Evolutionary conservation across 192 early-diverging fungal species (phyloP).

Genomic region (Coemansia sp.): DNA sequence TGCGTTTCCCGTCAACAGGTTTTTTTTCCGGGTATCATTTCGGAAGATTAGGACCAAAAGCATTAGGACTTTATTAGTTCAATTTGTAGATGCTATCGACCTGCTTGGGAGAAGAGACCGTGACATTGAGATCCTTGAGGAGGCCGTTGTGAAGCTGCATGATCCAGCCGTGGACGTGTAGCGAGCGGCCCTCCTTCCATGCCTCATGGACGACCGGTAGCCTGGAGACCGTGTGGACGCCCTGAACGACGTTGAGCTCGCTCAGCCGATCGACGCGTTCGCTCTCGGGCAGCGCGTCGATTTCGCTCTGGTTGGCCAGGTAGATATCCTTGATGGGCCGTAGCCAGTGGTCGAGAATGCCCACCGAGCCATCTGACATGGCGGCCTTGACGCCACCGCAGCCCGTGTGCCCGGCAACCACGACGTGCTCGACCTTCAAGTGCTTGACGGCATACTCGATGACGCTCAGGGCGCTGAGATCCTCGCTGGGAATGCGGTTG

Average conservation of each 20-base stretch:
- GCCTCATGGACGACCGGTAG: slow-evolving; percentile 81
- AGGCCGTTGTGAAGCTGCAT: slow-evolving; percentile 64
- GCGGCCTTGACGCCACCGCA: slow-evolving; percentile 73
- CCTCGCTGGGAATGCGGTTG: slow-evolving; percentile 80
- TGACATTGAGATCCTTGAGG: slow-evolving; percentile 46
- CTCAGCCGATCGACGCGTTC: slow-evolving; percentile 57
- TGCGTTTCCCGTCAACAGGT: too few relatives aligned
- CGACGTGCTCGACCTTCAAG: slow-evolving; percentile 88
- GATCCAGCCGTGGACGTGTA: slow-evolving; percentile 74
- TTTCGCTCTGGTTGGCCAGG: slow-evolving; percentile 54
- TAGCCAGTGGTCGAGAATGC: slow-evolving; percentile 90
- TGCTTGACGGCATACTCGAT: slow-evolving; percentile 92
- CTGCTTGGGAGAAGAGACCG: slow-evolving; percentile 28
- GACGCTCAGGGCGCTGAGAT: slow-evolving; percentile 79
- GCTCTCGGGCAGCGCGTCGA: slow-evolving; percentile 54
- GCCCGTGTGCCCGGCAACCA: slow-evolving; percentile 84
- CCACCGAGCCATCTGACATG: slow-evolving; percentile 59
- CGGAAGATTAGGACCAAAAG: too few relatives aligned
- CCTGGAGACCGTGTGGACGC: slow-evolving; percentile 66
- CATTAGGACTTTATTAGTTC: not conserved
- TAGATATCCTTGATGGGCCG: slow-evolving; percentile 83
- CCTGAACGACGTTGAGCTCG: slow-evolving; percentile 75
- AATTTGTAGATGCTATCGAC: slow-evolving; percentile 30
- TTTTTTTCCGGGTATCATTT: too few relatives aligned
- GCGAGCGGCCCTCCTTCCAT: slow-evolving; percentile 67